phyloP scores from a whole-genome alignment of 345 rosid genomes.

The Eucalyptus pumila region DNA sequence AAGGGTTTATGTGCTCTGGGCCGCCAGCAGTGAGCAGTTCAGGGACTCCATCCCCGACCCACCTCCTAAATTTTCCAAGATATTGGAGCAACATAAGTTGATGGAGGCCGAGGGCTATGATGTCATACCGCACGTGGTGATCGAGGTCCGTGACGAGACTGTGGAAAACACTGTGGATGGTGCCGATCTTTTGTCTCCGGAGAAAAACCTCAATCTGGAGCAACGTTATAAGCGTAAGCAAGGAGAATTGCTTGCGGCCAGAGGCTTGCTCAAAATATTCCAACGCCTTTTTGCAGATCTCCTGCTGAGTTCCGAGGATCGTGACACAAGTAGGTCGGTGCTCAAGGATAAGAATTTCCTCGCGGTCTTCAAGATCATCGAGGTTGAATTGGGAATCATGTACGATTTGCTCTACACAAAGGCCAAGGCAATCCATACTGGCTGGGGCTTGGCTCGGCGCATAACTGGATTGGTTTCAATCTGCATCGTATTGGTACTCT shows the following conservation, averaged over 20 bases:
- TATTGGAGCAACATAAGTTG: background rate
- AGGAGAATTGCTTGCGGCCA: background rate
- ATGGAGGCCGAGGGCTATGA: background rate
- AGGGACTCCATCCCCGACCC: background rate
- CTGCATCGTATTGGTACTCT: background rate
- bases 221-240: background rate
- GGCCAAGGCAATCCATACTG: constrained; percentile 1
- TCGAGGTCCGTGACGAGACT: background rate
- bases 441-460: constrained; percentile 3
- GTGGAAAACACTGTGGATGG: background rate
- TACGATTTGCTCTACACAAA: constrained; percentile 45
- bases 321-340: background rate
- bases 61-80: background rate
- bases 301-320: background rate
- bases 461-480: background rate
- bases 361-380: constrained; percentile 11
- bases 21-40: background rate
- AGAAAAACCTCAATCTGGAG: background rate
- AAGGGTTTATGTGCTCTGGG: background rate
- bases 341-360: background rate
- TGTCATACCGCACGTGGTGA: background rate
- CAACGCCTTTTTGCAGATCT: background rate
- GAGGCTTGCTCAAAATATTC: background rate
- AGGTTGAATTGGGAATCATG: constrained; percentile 23
- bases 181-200: background rate